These are phyloP conservation scores for Westerdykella sp. DNA, from an alignment of 2,329 filamentous ascomycete species.

Conservation along the genomic window DNA sequence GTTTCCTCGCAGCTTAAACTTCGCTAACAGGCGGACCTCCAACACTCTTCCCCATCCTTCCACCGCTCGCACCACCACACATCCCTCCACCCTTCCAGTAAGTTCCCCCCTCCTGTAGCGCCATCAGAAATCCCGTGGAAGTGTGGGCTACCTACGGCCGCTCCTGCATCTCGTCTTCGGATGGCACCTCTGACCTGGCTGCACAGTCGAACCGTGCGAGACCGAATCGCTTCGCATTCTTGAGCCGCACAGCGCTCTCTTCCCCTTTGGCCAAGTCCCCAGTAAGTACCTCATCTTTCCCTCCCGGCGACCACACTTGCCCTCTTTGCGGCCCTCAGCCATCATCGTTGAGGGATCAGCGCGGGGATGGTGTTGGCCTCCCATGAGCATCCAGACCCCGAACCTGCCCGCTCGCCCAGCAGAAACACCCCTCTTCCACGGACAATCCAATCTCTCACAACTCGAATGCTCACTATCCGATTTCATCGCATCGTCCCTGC, in stretches of 20 bases:
- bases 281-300: conserved; percentile 2
- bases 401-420: conserved; percentile 9
- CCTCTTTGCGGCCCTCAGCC: not conserved
- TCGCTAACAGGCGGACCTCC: not conserved
- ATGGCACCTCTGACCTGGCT: too few relatives aligned
- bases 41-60: conserved; percentile 17
- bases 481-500: too few relatives aligned
- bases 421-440: conserved; percentile 7
- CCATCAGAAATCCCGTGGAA: not conserved
- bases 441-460: conserved; percentile 8
- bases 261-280: not conserved
- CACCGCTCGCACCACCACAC: conserved; percentile 15
- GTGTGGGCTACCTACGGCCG: too few relatives aligned
- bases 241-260: too few relatives aligned
- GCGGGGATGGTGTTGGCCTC: not conserved
- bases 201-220: too few relatives aligned
- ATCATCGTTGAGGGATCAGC: too few relatives aligned
- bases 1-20: too few relatives aligned
- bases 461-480: too few relatives aligned
- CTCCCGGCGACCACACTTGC: conserved; percentile 1
- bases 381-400: not conserved
- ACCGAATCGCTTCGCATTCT: not conserved
- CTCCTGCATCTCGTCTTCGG: too few relatives aligned
- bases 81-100: not conserved
- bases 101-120: not conserved